phyloP scores from a whole-genome alignment of 2,329 filamentous ascomycete genomes.

The Ophiocordyceps unilateralis region DNA sequence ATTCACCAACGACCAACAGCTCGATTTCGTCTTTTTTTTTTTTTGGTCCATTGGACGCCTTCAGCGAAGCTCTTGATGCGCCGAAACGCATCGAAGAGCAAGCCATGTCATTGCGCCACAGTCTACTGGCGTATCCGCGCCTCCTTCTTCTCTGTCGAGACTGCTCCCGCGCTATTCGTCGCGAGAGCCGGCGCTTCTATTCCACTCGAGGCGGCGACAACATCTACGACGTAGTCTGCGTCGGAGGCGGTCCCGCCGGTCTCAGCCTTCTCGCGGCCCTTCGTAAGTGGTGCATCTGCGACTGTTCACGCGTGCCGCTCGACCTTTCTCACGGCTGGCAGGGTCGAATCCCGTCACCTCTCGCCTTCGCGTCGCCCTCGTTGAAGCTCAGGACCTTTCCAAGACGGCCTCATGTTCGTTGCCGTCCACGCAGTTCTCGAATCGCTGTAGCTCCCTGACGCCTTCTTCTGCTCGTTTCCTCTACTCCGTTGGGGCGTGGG shows the following conservation, averaged over 20 bases:
- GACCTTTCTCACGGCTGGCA: conserved; percentile 17
- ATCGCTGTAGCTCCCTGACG: conserved; percentile 89
- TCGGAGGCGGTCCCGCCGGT: conserved; percentile 78
- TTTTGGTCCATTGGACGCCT: not conserved
- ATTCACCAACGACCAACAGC: not conserved
- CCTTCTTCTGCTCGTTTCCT: conserved; percentile 75
- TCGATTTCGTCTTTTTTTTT: too few relatives aligned
- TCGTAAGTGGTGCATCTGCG: conserved; percentile 27
- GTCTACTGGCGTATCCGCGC: conserved; percentile 10
- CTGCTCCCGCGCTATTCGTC: conserved; percentile 24
- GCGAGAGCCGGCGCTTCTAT: conserved; percentile 24
- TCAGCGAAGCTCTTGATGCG: not conserved
- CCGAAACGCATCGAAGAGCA: not conserved
- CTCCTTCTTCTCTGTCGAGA: conserved; percentile 30
- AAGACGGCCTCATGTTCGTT: conserved; percentile 51
- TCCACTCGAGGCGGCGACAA: conserved; percentile 32
- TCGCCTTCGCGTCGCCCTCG: conserved; percentile 65
- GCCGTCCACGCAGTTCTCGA: conserved; percentile 58
- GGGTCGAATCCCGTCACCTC: conserved; percentile 61
- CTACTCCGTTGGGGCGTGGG: conserved; percentile 70
- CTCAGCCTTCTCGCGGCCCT: conserved; percentile 66
- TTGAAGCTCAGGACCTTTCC: conserved; percentile 75
- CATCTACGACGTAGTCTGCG: conserved; percentile 84
- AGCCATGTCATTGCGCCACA: conserved; percentile 3
- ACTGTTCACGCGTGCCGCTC: not conserved